Evolutionary conservation across 2,329 filamentous ascomycete species (phyloP).

Genomic region (Fusarium stilboides): DNA sequence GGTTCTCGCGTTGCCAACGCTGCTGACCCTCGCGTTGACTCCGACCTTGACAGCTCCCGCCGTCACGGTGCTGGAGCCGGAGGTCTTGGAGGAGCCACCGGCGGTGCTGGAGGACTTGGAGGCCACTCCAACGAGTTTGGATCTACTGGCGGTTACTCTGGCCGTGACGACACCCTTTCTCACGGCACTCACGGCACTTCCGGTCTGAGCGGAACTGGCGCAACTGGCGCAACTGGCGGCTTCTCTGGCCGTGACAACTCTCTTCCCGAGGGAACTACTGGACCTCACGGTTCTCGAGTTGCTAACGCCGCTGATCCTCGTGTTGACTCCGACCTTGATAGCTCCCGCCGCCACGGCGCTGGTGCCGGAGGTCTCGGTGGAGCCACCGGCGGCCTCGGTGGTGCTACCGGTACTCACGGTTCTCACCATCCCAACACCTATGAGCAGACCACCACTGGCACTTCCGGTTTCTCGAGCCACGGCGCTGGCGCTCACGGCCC

Average conservation of each 20-base stretch:
- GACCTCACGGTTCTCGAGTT: conserved; percentile 62
- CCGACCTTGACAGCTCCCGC: conserved; percentile 59
- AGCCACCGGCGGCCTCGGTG: conserved; percentile 1
- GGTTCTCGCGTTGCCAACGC: conserved; percentile 57
- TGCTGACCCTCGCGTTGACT: conserved; percentile 68
- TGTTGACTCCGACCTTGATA: conserved; percentile 68
- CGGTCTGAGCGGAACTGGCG: no score
- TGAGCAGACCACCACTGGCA: conserved; percentile 13
- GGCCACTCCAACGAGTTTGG: not conserved
- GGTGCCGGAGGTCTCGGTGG: conserved; percentile 1
- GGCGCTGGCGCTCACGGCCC: not conserved
- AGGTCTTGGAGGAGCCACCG: conserved; percentile 24
- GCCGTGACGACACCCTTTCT: conserved; percentile 22
- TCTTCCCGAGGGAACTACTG: conserved; percentile 49
- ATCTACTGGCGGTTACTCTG: conserved; percentile 6
- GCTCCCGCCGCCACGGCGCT: conserved; percentile 43
- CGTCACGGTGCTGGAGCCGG: conserved; percentile 24
- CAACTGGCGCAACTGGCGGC: conserved; percentile 9
- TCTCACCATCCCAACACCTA: conserved; percentile 18
- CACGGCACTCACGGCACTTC: conserved; percentile 40
- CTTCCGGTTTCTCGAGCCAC: not conserved
- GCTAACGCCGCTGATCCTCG: conserved; percentile 68
- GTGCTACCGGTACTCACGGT: conserved; percentile 29
- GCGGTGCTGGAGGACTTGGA: conserved; percentile 11
- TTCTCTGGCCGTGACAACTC: conserved; percentile 11